A percentile compares a stretch with the other conserved stretches of the same genome.
phyloP scores from a whole-genome alignment of 192 early-diverging fungal species.

The Kickxella alabastrina region DNA sequence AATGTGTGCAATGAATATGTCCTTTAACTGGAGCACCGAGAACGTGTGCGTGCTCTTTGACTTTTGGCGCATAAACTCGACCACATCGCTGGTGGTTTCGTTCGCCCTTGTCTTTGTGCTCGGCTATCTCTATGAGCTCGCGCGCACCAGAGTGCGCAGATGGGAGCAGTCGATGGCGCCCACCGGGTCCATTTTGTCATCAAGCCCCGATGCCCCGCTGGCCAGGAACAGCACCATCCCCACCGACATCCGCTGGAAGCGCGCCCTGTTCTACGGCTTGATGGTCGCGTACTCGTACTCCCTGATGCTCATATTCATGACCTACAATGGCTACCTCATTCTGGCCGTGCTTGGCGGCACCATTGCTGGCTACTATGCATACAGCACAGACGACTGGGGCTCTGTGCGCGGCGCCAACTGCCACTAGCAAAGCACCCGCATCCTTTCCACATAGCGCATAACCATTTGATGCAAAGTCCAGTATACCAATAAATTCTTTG shows the following conservation, averaged over 20 bases:
- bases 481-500: no score
- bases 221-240: slow-evolving; percentile 18
- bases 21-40: slow-evolving; percentile 72
- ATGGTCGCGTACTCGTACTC: slow-evolving; percentile 68
- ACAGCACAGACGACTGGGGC: slow-evolving; percentile 42
- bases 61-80: slow-evolving; percentile 67
- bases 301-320: slow-evolving; percentile 82
- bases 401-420: slow-evolving; percentile 48
- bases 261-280: slow-evolving; percentile 63
- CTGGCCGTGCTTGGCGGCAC: slow-evolving; percentile 63
- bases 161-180: slow-evolving; percentile 34
- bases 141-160: slow-evolving; percentile 31
- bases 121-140: slow-evolving; percentile 40
- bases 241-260: slow-evolving; percentile 52
- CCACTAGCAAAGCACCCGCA: slow-evolving; percentile 19
- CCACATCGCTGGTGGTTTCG: slow-evolving; percentile 55
- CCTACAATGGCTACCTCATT: slow-evolving; percentile 76
- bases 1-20: slow-evolving; percentile 66
- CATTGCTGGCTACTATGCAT: slow-evolving; percentile 60
- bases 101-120: slow-evolving; percentile 54
- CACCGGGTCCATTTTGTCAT: slow-evolving; percentile 5
- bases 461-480: neutral
- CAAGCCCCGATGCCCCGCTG: slow-evolving; percentile 17
- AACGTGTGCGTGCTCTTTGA: slow-evolving; percentile 75
- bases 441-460: neutral